Evolutionary conservation across 2,329 filamentous ascomycete genomes (phyloP), one percentile per base, ranked within the genome.

Genomic region (Penicillium frequentans): DNA sequence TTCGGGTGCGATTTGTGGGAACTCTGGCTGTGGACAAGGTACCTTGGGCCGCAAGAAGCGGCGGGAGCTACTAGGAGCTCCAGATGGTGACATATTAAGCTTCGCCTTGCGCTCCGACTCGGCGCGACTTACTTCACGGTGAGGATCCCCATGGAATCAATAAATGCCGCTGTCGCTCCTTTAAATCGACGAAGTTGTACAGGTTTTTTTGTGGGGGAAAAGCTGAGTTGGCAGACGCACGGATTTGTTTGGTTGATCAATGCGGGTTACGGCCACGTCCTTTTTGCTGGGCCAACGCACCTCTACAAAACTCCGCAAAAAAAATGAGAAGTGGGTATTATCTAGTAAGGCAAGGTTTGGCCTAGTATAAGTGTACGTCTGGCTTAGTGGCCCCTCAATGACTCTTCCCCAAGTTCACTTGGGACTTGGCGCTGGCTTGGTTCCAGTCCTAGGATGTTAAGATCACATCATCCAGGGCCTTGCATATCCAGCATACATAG

Each of bases 1-100:
- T 37, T 27, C 16, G 14, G 37, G 27, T 44, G 11, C 26, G 35
- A 14, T 29, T 26, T 42, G 37, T 42, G 19, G 37, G 46, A 54
- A 33, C 14, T 44, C 44, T 16, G 27, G 26, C 39, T 42, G 44
- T 43, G 44, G n/a, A 57, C 65, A 60, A 42, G 39, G 19, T 66
- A 73, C 72, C 61, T 69, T 69, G 37, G 71, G 70, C 51, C 71
- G 73, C 61, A 67, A 58, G 48, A 64, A 68, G 55, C 69, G 69
- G 57, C 64, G 69, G 60, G 70, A 68, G 65, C 61, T 69, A 60
- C 53, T 68, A 21, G 71, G 64, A 68, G 61, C 66, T 66, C 57
- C 69, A 49, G 68, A 65, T 57, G 62, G 57, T 57, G 66, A 55
- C 70, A 72, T 73, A 23, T 55, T 65, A 55, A 49, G 56, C 61